phyloP scores from a whole-genome alignment of 345 rosid species.

The Citrus trifoliata region DNA sequence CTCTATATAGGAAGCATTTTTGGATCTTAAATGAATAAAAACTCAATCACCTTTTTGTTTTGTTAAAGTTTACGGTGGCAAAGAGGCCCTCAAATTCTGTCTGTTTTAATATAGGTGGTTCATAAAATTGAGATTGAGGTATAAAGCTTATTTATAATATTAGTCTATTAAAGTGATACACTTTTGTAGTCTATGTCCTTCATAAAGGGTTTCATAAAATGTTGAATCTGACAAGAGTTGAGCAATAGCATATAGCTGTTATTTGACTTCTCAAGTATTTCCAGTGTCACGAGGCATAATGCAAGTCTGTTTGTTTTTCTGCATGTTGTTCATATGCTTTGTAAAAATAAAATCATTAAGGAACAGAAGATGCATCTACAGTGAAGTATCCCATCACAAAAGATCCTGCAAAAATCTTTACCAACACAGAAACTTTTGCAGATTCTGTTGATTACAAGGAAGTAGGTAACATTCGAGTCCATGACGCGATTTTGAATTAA shows the following conservation, averaged over 20 bases:
- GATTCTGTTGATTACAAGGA: slow-evolving; percentile 25
- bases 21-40: neutral
- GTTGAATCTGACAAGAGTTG: neutral
- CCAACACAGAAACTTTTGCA: slow-evolving; percentile 8
- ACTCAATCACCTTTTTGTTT: neutral
- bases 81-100: neutral
- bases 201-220: neutral
- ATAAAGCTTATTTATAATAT: neutral
- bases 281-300: neutral
- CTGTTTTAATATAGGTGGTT: neutral
- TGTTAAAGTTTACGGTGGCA: neutral
- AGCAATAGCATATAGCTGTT: neutral
- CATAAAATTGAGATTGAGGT: neutral
- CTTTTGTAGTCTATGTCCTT: neutral
- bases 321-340: slow-evolving; percentile 8
- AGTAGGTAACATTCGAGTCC: slow-evolving; percentile 34
- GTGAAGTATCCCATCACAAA: slow-evolving; percentile 16
- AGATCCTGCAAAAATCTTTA: slow-evolving; percentile 9
- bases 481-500: slow-evolving; percentile 7
- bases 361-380: slow-evolving; percentile 19
- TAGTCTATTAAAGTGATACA: neutral
- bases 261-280: neutral
- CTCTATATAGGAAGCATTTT: neutral
- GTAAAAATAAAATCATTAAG: slow-evolving; percentile 17
- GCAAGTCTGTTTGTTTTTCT: slow-evolving; percentile 6